Evolutionary conservation across 192 early-diverging fungal species (phyloP).

Genomic region (Backusella tarrabulga): DNA sequence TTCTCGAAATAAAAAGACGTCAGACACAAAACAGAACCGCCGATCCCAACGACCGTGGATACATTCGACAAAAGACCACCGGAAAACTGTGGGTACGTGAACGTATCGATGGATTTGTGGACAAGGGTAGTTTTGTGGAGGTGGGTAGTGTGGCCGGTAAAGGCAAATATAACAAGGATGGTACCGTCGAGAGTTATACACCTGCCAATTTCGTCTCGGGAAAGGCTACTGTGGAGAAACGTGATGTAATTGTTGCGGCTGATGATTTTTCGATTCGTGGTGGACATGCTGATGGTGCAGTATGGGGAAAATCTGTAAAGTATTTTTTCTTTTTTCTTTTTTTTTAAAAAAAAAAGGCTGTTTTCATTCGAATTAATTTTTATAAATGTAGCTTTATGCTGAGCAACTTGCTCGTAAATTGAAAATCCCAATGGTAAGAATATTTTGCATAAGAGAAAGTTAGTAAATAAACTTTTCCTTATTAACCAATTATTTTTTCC

Average conservation of each 20-base stretch:
- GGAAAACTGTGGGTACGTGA: slow-evolving; percentile 35
- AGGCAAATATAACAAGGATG: slow-evolving; percentile 27
- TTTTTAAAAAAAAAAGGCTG: not conserved
- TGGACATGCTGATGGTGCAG: slow-evolving; percentile 40
- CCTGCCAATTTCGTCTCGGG: slow-evolving; percentile 33
- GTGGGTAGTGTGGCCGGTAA: slow-evolving; percentile 34
- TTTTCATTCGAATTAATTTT: not conserved
- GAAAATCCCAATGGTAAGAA: slow-evolving; percentile 25
- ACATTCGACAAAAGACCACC: slow-evolving; percentile 36
- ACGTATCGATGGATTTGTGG: slow-evolving; percentile 30
- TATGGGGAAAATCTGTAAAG: slow-evolving; percentile 36
- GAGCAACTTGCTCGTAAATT: slow-evolving; percentile 31
- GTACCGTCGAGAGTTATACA: slow-evolving; percentile 1
- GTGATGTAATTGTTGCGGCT: slow-evolving; percentile 32
- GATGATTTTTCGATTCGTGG: slow-evolving; percentile 43
- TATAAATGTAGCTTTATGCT: slow-evolving; percentile 24
- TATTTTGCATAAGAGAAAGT: not conserved
- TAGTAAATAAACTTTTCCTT: not conserved
- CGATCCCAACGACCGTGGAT: slow-evolving; percentile 25
- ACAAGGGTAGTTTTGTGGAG: slow-evolving; percentile 29
- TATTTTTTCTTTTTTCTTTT: not conserved
- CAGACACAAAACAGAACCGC: slow-evolving; percentile 14
- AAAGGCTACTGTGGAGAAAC: slow-evolving; percentile 18
- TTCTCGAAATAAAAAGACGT: slow-evolving; percentile 21
- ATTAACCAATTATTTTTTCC: not conserved